Conservation (phyloP, 495 filamentous ascomycete species). For the Tuber calosporum region DNA sequence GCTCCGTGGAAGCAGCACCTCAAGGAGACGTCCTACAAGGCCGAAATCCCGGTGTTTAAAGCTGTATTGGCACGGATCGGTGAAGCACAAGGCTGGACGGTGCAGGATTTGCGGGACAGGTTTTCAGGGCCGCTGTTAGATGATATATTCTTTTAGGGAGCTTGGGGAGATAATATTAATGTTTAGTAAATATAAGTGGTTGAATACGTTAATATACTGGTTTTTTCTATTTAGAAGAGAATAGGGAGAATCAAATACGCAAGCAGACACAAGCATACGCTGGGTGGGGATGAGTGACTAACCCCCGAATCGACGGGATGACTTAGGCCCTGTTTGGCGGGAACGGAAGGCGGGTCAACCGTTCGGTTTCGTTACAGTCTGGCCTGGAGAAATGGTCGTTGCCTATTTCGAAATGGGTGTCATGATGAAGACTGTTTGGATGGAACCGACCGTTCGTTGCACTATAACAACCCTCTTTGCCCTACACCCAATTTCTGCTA, state of each 20-base stretch:
- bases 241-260: not conserved
- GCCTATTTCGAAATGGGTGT: no score
- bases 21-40: constrained; percentile 46
- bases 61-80: constrained; percentile 46
- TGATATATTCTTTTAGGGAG: constrained; percentile 35
- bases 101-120: constrained; percentile 45
- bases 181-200: not conserved
- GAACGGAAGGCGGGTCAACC: no score
- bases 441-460: no score
- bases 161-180: not conserved
- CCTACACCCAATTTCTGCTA: no score
- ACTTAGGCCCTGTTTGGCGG: no score
- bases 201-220: not conserved
- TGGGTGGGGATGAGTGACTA: not conserved
- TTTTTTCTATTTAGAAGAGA: not conserved
- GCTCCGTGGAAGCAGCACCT: constrained; percentile 43
- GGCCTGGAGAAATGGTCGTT: no score
- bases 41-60: constrained; percentile 47
- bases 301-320: no score
- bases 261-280: not conserved
- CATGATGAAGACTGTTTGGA: no score
- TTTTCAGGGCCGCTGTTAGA: constrained; percentile 48
- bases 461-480: no score
- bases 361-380: no score
- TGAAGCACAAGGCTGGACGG: constrained; percentile 46